Evolutionary conservation across 441 rosid genomes (phyloP), one percentile per base, ranked within the genome.

Genomic region (Populus hybrid): DNA sequence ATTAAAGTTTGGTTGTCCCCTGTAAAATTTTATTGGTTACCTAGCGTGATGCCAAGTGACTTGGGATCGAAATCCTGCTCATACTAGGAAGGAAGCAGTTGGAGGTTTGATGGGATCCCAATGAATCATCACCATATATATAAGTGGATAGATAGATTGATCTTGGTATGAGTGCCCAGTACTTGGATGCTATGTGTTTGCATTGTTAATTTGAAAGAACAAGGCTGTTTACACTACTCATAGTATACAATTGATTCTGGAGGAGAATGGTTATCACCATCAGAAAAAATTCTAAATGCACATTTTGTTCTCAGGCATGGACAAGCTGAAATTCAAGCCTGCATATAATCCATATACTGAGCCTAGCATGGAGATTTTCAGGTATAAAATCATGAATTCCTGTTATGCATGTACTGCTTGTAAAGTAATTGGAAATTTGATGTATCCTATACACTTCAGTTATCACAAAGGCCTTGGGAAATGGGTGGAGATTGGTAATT

Each of bases 331-430:
- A 12, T 95, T 95, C 92, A 95, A 91, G 89, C 97, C 95, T 83
- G 97, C 99, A 63, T 95, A 94, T 85, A 95, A 95, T 84, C 99
- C 99, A 11, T 95, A 95, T 72, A 95, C 99, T 0, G 98, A 95
- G 77, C 99, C 99, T 35, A 93, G 98, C 87, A 93, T 95, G 98
- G 98, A 93, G 83, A 90, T 95, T 72, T 92, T 92, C 90, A 93
- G 98, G 99, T 93, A 84, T 73, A 33, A 61, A 68, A 14, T 68
- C 23, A 40, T 42, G 29, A n/a, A 59, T 59, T 31, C 77, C 71
- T 61, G 29, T 74, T 40, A 1, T 33, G 64, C 9, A 7, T 68
- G 35, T 38, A 4, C 35, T 81, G 4, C 36, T 4, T 45, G 18
- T 65, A 64, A n/a, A 9, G 29, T 56, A 50, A 71, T 56, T 42